Evolutionary conservation across 805 yeast genomes (phyloP).

Genomic region (Candida sithepensis): DNA sequence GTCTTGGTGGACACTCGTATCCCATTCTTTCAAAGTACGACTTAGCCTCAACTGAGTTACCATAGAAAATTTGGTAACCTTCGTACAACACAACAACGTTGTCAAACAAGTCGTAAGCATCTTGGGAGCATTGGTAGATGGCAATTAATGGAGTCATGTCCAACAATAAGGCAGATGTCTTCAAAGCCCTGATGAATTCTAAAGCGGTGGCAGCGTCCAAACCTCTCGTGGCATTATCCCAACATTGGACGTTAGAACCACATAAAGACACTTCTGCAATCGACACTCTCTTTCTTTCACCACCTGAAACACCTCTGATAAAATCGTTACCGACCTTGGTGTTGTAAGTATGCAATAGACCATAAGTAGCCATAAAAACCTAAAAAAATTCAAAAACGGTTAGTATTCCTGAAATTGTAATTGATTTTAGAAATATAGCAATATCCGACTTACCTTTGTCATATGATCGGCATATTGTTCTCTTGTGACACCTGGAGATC

Average conservation of each 20-base stretch:
- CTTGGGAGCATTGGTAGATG: no score
- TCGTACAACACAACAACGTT: no score
- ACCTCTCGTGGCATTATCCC: constrained; percentile 73
- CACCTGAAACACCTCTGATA: constrained; percentile 64
- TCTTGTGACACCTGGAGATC: constrained; percentile 59
- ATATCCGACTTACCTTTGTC: constrained; percentile 43
- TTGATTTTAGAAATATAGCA: not conserved
- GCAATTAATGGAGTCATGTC: constrained; percentile 51
- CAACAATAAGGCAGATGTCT: constrained; percentile 48
- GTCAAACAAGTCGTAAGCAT: no score
- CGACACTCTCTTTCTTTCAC: constrained; percentile 64
- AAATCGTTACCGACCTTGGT: constrained; percentile 63
- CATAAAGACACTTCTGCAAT: constrained; percentile 50
- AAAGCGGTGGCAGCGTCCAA: constrained; percentile 68
- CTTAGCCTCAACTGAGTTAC: constrained; percentile 36
- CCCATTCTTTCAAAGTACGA: constrained; percentile 41
- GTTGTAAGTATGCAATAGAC: constrained; percentile 45
- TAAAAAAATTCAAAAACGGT: not conserved
- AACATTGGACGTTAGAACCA: constrained; percentile 44
- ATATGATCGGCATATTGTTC: constrained; percentile 50
- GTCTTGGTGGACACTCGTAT: constrained; percentile 43
- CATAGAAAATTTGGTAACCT: constrained; percentile 40
- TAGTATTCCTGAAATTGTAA: constrained; percentile 20
- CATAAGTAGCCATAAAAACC: constrained; percentile 25
- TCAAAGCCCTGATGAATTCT: constrained; percentile 57